Base-by-base conservation (phyloP, 208 protist species). In the Crithidia fasciculata region DNA sequence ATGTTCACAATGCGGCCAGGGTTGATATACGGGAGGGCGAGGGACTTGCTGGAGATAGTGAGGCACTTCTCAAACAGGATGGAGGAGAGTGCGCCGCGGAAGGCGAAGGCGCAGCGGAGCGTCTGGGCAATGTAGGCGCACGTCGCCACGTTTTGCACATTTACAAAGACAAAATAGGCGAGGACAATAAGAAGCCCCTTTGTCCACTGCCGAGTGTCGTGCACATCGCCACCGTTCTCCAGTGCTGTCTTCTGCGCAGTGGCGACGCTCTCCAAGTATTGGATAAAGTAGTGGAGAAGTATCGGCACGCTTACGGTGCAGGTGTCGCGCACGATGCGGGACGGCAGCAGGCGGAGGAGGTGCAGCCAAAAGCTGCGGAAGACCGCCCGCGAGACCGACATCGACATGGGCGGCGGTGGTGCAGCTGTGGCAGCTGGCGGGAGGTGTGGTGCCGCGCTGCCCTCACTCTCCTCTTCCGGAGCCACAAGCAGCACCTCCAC, bases 1-100 rank as follows among this genome's bases (percentile, higher is more conserved):
- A 95, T 84, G 72, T 93, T 98, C 15, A 97, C 88, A 45, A 98
- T 88, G 9, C 89, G 83, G 16, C 95, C 95, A 15, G 84, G 64
- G 36, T 83, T 93, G 36, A 93, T 88, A n/a, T 86, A 75, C 12
- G 95, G 93, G 41, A 91, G 77, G 4, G 83, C 60, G 2, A 82
- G 65, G 2, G 80, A 62, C 63, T 82, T 84, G 16, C 69, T 67
- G 10, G 76, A 80, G 13, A 94, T 76, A n/a, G 72, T 83, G 8
- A 95, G 74, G 12, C 86, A 81, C 70, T 98, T 98, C 39, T 84
- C 75, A 59, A 96, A 97, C 44, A 98, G 57, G 28, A 86, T 58
- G 8, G 68, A 76, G 16, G 82, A 78, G 12, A 96, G 72, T 0
- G 92, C 88, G 53, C 75, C 74, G 52, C 92, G 79, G 7, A 65